Base-by-base conservation (phyloP, 768 basidiomycete genomes). In the Lentinus tigrinus region DNA sequence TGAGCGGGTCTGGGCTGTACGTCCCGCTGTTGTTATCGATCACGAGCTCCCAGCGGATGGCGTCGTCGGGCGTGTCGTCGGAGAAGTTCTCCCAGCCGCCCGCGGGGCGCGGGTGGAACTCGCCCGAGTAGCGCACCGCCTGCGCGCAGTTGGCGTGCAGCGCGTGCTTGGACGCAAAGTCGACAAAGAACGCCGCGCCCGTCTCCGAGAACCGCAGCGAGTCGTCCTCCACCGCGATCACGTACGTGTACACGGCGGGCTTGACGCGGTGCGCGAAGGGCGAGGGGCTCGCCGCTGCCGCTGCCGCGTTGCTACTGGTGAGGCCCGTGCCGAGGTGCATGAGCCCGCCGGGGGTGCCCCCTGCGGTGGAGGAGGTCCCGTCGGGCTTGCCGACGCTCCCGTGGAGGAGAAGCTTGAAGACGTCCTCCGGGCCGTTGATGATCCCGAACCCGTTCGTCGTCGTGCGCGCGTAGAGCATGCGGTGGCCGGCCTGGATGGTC, bases 1-100 rank as follows among this genome's bases (percentile, higher is more conserved):
- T 65, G 52, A 64, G 70, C 52, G 79, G 77, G 66, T 91, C 83
- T 1, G 93, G 92, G 31, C 89, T 80, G 68, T 94, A 93, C 51
- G 91, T 95, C 48, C 92, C 92, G 63, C 84, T 87, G 67, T 89
- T 89, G 66, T 95, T 94, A 70, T 94, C 92, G 66, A 94, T 83
- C 61, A 93, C 85, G 31, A 94, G 70, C 70, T 94, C 90, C 89
- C 92, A 95, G 31, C 74, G 69, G 43, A 87, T 84, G 5, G 80
- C 75, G 4, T 76, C 76, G 62, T 89, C 88, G 1, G 72, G 66
- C 1, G 68, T 78, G 34, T 69, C 71, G 62, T 90, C 88, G 43
- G 69, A 74, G 73, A 91, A 89, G 58, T 67, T 75, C 47, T 72
- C 78, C 87, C 84, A 93, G 3, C 85, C 91, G 50, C 83, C 88